These are phyloP conservation scores for Populus alba DNA, from an alignment of 345 rosid genomes.

Conservation along the genomic window DNA sequence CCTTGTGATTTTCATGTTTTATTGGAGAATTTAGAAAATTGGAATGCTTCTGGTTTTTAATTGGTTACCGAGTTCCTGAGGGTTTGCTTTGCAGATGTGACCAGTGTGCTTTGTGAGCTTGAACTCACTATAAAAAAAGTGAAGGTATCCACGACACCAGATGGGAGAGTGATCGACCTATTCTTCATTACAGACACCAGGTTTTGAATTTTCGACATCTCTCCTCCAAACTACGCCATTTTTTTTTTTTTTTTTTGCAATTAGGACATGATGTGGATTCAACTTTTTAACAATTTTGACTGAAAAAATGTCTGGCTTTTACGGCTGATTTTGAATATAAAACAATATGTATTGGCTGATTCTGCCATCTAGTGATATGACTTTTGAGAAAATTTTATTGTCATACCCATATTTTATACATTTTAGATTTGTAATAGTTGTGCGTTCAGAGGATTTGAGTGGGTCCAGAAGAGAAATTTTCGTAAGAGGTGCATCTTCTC, in stretches of 20 bases:
- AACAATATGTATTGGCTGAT: too few relatives aligned
- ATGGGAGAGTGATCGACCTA: constrained; percentile 87
- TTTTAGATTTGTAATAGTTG: background rate
- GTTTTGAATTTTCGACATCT: constrained; percentile 31
- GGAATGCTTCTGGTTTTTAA: background rate
- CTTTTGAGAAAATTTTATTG: background rate
- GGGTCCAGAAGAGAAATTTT: background rate
- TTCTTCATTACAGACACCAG: constrained; percentile 92
- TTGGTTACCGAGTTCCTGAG: constrained; percentile 15
- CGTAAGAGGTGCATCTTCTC: background rate
- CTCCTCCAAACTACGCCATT: background rate
- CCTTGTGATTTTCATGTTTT: background rate
- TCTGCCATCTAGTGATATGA: too few relatives aligned
- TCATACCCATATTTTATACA: background rate
- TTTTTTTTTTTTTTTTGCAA: background rate
- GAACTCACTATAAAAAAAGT: constrained; percentile 90
- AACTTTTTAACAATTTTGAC: too few relatives aligned
- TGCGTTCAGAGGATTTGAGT: background rate
- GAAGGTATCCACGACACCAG: constrained; percentile 95
- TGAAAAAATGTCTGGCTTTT: too few relatives aligned
- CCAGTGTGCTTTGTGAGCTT: constrained; percentile 68
- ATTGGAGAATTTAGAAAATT: constrained; percentile 12
- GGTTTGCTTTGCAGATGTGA: constrained; percentile 58
- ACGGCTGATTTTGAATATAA: too few relatives aligned
- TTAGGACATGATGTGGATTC: background rate